Conservation (phyloP, 345 rosid species). For the Euphorbia pulcherrima region DNA sequence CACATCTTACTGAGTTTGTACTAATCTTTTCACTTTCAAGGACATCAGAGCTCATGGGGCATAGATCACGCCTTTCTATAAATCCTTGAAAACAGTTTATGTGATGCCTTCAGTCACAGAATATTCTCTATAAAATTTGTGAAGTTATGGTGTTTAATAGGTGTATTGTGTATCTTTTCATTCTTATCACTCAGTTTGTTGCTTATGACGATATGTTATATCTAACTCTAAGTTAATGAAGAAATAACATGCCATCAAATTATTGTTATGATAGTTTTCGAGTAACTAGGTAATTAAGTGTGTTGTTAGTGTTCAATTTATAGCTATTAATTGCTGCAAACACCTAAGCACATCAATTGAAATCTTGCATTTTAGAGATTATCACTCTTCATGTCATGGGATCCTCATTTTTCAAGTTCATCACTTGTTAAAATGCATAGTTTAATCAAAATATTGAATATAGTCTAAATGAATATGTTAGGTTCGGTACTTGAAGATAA, state of each 20-base stretch:
- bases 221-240: background rate
- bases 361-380: background rate
- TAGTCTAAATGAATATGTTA: constrained; percentile 17
- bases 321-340: background rate
- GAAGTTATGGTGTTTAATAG: background rate
- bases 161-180: background rate
- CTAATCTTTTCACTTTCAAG: background rate
- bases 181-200: background rate
- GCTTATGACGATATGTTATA: background rate
- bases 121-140: background rate
- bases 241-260: background rate
- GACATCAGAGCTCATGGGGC: background rate
- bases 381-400: background rate
- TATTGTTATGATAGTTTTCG: background rate
- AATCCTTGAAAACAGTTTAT: background rate
- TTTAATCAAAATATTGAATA: too few species aligned
- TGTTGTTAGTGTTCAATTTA: background rate
- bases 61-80: background rate
- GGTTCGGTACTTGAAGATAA: constrained; percentile 96
- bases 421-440: background rate
- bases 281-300: background rate
- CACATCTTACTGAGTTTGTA: background rate
- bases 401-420: background rate
- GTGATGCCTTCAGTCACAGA: background rate
- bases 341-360: background rate